Evolutionary conservation across 257 asterid genomes (phyloP).

Genomic region (Solanum appendiculatum): DNA sequence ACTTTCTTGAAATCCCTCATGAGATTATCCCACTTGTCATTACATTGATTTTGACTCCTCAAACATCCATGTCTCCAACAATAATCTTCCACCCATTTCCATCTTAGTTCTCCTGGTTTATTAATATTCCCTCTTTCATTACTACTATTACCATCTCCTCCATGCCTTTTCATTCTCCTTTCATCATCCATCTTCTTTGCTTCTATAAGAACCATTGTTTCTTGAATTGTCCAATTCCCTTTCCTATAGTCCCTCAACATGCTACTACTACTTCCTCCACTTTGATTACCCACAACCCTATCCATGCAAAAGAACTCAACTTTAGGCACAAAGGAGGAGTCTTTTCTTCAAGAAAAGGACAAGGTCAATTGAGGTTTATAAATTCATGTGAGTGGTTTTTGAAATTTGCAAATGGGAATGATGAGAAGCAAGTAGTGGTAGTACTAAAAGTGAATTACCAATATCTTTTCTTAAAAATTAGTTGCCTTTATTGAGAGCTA

Average conservation of each 20-base stretch:
- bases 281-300: slow-evolving; percentile 22
- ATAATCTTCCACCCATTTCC: slow-evolving; percentile 97
- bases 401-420: background rate
- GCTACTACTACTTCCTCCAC: slow-evolving; percentile 12
- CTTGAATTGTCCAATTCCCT: slow-evolving; percentile 91
- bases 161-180: slow-evolving; percentile 58
- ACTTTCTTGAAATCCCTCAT: slow-evolving; percentile 95
- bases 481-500: background rate
- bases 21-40: slow-evolving; percentile 91
- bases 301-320: slow-evolving; percentile 31
- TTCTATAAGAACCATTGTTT: slow-evolving; percentile 73
- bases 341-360: background rate
- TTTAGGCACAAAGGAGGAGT: background rate
- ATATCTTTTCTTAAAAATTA: background rate
- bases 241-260: slow-evolving; percentile 65
- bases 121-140: slow-evolving; percentile 26
- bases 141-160: slow-evolving; percentile 16
- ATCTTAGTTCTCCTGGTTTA: slow-evolving; percentile 73
- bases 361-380: background rate
- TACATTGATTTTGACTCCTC: slow-evolving; percentile 92
- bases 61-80: slow-evolving; percentile 74
- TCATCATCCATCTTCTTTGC: slow-evolving; percentile 90
- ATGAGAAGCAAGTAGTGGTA: background rate
- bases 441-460: background rate
- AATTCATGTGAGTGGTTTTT: background rate